Percentiles rank a stretch among this genome's conserved stretches.
Conservation (phyloP, 2,329 filamentous ascomycete species). For the Coniochaeta sp. region DNA sequence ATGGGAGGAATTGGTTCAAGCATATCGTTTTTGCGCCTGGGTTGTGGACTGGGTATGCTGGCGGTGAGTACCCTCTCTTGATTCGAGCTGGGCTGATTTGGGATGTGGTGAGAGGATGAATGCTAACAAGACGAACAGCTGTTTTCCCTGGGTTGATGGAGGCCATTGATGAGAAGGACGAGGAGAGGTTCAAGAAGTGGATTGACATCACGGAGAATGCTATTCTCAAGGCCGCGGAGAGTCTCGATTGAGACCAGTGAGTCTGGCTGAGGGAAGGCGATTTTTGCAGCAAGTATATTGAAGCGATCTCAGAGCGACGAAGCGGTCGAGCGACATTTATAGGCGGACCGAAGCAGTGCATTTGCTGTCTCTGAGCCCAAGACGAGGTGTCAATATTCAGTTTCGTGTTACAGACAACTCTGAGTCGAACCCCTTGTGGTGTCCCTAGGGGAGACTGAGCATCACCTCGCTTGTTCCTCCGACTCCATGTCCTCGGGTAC, state of each 20-base stretch:
- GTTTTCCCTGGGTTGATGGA: constrained; percentile 3
- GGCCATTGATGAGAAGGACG: constrained; percentile 1
- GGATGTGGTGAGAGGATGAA: no score
- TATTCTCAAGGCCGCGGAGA: background rate
- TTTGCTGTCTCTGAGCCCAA: background rate
- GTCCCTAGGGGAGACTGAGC: background rate
- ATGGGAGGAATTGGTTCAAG: constrained; percentile 83
- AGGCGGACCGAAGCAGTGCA: constrained; percentile 20
- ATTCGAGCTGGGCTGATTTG: no score
- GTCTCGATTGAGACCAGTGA: no score
- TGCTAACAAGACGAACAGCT: background rate
- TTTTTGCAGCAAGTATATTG: no score
- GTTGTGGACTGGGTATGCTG: constrained; percentile 84
- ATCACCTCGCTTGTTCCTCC: no score
- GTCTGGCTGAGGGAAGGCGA: no score
- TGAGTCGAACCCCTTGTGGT: background rate
- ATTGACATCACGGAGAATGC: constrained; percentile 1
- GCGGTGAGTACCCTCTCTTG: no score
- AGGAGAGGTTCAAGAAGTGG: constrained; percentile 1
- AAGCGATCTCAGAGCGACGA: no score
- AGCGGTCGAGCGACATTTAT: no score
- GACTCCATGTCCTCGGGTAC: no score
- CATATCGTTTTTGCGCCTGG: constrained; percentile 91
- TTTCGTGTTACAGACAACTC: background rate
- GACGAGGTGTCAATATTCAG: background rate